Evolutionary conservation across 2,329 filamentous ascomycete genomes (phyloP), one percentile per base, ranked within the genome.

Genomic region (Metarhizium anisopliae): DNA sequence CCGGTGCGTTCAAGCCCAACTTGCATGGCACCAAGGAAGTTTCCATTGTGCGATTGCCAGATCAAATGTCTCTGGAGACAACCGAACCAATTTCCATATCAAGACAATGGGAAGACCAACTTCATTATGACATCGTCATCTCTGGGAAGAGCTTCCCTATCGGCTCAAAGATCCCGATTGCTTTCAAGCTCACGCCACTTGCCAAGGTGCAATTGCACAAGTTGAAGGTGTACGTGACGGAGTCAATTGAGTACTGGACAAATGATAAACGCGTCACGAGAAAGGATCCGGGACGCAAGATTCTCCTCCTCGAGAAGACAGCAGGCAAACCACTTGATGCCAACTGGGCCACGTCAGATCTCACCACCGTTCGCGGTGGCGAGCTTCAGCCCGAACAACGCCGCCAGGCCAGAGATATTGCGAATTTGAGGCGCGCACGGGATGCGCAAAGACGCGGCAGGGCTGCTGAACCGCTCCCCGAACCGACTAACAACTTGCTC

Each of bases 101-200:
- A 60, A 80, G 92, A 20, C 91, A 90, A 59, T 96, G 92, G 92
- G 92, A 96, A 68, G 91, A 96, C 62, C 92, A 96, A 66, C 77
- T 96, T 36, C 90, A 95, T 66, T 96, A 96, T 72, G 92, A 96
- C 65, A 96, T 96, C 62, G 86, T 96, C 67, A 95, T 96, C 55
- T 96, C 91, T 1, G 92, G 92, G 55, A 96, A 96, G 77, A 95
- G 91, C 0, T 96, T 96, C 58, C 90, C 92, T 0, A 81, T 96
- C 20, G 92, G 92, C 16, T 82, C 87, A 43, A 89, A 89, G 64
- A 90, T 96, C 16, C 92, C 92, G 1, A 94, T 96, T 57, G 91
- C 91, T 1, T 95, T 96, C 76, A 96, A 95, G 70, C 78, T 96
- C 61, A 96, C 91, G 0, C 92, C 92, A 0, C 74, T 96, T 25